Conservation (phyloP, 2,329 filamentous ascomycete genomes). For the Talaromyces sp. region DNA sequence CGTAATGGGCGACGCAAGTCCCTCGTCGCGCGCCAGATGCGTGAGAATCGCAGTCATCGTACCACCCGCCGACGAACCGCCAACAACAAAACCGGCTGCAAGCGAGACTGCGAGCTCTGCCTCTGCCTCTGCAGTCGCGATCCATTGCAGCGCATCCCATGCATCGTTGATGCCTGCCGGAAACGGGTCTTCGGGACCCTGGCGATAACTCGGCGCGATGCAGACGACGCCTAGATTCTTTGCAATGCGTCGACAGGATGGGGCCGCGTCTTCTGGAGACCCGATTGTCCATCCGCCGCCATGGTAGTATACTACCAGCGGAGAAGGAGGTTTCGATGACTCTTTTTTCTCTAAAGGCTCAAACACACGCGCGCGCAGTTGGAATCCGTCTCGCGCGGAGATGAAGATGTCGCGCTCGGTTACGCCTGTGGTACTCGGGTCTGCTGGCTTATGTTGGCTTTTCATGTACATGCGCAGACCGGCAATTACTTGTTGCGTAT, state of each 20-base stretch:
- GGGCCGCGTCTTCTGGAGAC: conserved; percentile 1
- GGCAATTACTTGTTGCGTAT: neutral
- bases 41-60: conserved; percentile 28
- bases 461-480: conserved; percentile 8
- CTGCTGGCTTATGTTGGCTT: neutral
- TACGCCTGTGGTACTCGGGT: conserved; percentile 3
- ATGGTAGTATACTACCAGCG: conserved; percentile 6
- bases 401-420: conserved; percentile 7
- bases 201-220: conserved; percentile 28
- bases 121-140: conserved; percentile 26
- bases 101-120: conserved; percentile 39
- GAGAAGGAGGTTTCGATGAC: no score
- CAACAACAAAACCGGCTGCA: conserved; percentile 44
- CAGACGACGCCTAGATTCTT: conserved; percentile 7
- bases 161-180: conserved; percentile 34
- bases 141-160: conserved; percentile 28
- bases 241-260: conserved; percentile 14
- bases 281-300: conserved; percentile 11
- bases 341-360: neutral
- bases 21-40: conserved; percentile 29
- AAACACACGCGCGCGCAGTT: conserved; percentile 7
- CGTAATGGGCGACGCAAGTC: conserved; percentile 37
- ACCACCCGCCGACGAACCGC: conserved; percentile 46
- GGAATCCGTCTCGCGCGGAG: conserved; percentile 3
- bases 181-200: conserved; percentile 35